Percentiles rank a stretch among this genome's conserved stretches.
Conservation (phyloP, 75 land plant genomes). For the Pinus tabuliformis region DNA sequence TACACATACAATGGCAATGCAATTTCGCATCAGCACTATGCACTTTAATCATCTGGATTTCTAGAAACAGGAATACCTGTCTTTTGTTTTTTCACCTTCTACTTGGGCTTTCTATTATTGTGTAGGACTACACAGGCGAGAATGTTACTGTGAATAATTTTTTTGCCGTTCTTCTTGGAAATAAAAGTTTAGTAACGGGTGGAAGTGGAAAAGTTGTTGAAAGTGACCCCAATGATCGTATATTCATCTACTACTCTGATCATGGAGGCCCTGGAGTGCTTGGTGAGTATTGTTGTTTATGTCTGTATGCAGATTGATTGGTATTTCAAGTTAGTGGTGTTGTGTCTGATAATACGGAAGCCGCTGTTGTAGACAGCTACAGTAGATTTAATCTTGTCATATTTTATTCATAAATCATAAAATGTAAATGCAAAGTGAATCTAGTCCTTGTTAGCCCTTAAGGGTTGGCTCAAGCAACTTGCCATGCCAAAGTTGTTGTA, state of each 20-base stretch:
- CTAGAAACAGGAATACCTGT: neutral
- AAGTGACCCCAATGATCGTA: slow-evolving; percentile 84
- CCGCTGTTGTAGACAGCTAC: neutral
- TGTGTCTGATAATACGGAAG: neutral
- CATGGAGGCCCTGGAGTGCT: slow-evolving; percentile 93
- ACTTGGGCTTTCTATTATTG: too few species aligned
- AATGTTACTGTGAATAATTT: slow-evolving; percentile 75
- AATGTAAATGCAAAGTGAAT: too few species aligned
- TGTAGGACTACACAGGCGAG: slow-evolving; percentile 80
- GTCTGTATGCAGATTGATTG: neutral
- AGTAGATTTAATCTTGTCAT: neutral
- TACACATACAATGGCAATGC: too few species aligned
- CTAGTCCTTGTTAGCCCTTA: too few species aligned
- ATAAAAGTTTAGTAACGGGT: slow-evolving; percentile 63
- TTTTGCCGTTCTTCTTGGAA: slow-evolving; percentile 78
- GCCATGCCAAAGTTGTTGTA: too few species aligned
- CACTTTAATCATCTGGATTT: neutral
- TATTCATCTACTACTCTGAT: slow-evolving; percentile 78
- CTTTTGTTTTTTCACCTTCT: neutral
- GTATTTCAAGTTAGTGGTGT: neutral
- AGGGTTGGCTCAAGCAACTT: too few species aligned
- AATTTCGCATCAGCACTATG: too few species aligned
- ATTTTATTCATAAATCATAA: too few species aligned
- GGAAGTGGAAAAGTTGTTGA: slow-evolving; percentile 89
- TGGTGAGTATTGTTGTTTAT: slow-evolving; percentile 37